Evolutionary conservation across 768 basidiomycete species (phyloP).

Genomic region (Macrolepiota fuliginosa): DNA sequence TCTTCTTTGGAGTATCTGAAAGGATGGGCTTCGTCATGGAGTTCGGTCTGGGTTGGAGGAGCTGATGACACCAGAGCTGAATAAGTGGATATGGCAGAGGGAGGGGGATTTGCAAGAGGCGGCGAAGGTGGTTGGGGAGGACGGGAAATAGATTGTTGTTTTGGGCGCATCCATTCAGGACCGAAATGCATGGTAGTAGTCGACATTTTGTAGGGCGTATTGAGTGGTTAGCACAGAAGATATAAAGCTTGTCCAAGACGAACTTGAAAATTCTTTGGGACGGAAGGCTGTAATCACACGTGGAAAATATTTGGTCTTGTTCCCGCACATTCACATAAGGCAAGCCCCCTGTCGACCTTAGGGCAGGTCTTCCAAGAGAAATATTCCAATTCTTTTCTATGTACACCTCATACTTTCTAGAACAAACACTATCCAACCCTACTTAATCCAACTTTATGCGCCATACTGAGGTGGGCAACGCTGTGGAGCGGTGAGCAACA

Average conservation of each 20-base stretch:
- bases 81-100: constrained; percentile 60
- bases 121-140: constrained; percentile 58
- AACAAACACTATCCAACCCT: not conserved
- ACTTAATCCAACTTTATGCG: constrained; percentile 51
- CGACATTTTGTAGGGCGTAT: constrained; percentile 37
- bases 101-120: constrained; percentile 42
- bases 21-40: constrained; percentile 66
- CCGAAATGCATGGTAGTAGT: constrained; percentile 84
- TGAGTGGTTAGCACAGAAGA: constrained; percentile 19
- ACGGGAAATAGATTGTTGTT: constrained; percentile 55
- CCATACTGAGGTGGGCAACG: constrained; percentile 69
- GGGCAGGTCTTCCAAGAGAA: not conserved
- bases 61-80: constrained; percentile 66
- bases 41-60: constrained; percentile 47
- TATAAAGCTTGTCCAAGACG: constrained; percentile 16
- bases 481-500: constrained; percentile 33
- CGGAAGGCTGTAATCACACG: constrained; percentile 33
- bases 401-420: not conserved
- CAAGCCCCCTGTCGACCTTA: not conserved
- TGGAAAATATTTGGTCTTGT: constrained; percentile 34
- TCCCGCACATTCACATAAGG: constrained; percentile 15
- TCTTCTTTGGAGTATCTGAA: constrained; percentile 88
- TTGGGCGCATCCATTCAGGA: constrained; percentile 90
- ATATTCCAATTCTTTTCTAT: not conserved
- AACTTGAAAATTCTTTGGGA: constrained; percentile 16